Evolutionary conservation across 1,139 yeast species (phyloP), one percentile per base, ranked within the genome.

Genomic region (Meyerozyma carpophila): DNA sequence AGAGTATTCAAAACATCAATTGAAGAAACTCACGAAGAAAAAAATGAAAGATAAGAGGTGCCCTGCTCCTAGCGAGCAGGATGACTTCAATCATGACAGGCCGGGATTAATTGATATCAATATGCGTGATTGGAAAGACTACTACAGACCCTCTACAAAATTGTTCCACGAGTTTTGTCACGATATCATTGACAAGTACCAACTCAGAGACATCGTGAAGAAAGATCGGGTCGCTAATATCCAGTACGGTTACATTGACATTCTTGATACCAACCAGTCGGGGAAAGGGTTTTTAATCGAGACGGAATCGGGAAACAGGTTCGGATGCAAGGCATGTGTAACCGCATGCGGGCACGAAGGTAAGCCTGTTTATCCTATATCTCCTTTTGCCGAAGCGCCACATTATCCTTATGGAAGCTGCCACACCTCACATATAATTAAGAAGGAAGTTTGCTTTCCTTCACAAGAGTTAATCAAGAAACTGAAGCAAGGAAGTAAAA

Each of bases 101-200:
- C 58, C 65, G 0, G 74, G 74, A 0, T 55, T 68, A 11, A 57
- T 68, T 9, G 70, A 72, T 47, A 62, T 73, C 40, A 71, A 73
- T 48, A 68, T 70, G 73, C 56, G 79, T 41, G 76, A 71, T 47
- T 66, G 73, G 63, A 63, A 65, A 41, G 79, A 74, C 48, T 74
- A 70, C 48, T 73, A 71, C 49, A 58, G 78, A 11, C 79, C 79
- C 0, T 65, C 75, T 0, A 68, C 77, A 0, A 53, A 53, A 10
- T 54, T 74, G 13, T 74, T 73, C 51, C 56, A 54, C 27, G 75
- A 70, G 47, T 71, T 65, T 46, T 74, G 79, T 47, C 48, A 56
- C 4, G 68, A 62, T 28, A 55, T 74, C 5, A 53, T 69, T 3
- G 53, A 57, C 2, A 50, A 77, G 8, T 73, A 73, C 49, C 44